A percentile compares a stretch with the other conserved stretches of the same genome.
These are phyloP conservation scores for Rugonectria rugulosa DNA, from an alignment of 2,329 filamentous ascomycete species.

Conservation along the genomic window DNA sequence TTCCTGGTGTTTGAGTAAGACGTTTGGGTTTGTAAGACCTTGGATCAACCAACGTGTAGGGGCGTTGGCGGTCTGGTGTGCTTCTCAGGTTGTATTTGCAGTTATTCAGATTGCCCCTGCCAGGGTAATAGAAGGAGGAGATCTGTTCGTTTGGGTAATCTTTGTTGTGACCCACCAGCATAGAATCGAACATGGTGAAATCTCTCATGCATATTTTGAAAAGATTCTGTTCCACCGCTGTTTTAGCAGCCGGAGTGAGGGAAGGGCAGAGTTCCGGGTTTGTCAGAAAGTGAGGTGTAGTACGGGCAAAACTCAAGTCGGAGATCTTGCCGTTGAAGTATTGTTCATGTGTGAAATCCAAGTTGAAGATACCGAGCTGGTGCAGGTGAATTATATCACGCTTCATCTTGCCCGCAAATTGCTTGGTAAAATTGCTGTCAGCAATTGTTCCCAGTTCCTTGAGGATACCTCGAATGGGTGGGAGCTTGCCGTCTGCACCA, in stretches of 20 bases:
- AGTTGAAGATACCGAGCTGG: background rate
- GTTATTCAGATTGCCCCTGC: background rate
- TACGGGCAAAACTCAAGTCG: constrained; percentile 38
- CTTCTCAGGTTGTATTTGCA: background rate
- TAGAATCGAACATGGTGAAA: background rate
- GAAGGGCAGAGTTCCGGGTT: constrained; percentile 12
- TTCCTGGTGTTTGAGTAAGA: background rate
- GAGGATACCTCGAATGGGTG: constrained; percentile 34
- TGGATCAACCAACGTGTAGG: background rate
- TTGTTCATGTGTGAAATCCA: constrained; percentile 17
- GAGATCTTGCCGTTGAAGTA: constrained; percentile 30
- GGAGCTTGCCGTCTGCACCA: constrained; percentile 19
- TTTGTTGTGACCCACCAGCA: background rate
- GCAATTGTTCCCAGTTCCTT: constrained; percentile 25
- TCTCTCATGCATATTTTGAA: background rate
- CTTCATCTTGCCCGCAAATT: background rate
- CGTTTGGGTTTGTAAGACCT: background rate
- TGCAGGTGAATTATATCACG: background rate
- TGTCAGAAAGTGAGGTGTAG: constrained; percentile 33
- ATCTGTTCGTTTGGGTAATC: background rate
- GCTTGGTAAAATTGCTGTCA: background rate
- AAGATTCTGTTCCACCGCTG: background rate
- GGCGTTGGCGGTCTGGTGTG: background rate
- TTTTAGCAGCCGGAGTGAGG: background rate
- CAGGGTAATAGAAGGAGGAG: background rate